Conservation (phyloP, 805 yeast genomes). For the Danielozyma ontarioensis region DNA sequence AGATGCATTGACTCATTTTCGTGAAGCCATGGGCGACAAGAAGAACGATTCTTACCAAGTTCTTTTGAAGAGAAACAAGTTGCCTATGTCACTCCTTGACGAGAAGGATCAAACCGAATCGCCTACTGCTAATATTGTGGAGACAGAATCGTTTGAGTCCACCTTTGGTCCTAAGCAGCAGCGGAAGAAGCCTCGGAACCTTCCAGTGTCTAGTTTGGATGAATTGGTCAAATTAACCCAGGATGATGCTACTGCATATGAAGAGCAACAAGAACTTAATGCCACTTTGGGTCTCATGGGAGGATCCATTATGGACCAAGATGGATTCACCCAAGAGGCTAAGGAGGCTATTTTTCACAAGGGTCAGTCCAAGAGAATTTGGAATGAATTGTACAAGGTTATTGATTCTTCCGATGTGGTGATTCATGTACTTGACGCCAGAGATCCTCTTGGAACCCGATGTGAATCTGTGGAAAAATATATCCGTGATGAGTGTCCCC, state of each 20-base stretch:
- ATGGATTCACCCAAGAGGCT: slow-evolving; percentile 85
- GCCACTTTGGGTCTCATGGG: slow-evolving; percentile 81
- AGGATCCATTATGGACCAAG: slow-evolving; percentile 50
- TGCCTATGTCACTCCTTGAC: slow-evolving; percentile 92
- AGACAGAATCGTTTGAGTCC: slow-evolving; percentile 75
- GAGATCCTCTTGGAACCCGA: slow-evolving; percentile 96
- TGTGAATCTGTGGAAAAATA: slow-evolving; percentile 91
- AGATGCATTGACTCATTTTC: slow-evolving; percentile 88
- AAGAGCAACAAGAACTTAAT: slow-evolving; percentile 72
- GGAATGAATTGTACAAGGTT: slow-evolving; percentile 97
- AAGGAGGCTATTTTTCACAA: slow-evolving; percentile 93
- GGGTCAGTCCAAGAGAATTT: slow-evolving; percentile 96
- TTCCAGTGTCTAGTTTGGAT: slow-evolving; percentile 69
- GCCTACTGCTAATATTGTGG: slow-evolving; percentile 76
- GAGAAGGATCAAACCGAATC: slow-evolving; percentile 75
- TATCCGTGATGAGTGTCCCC: slow-evolving; percentile 90
- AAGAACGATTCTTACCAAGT: slow-evolving; percentile 81
- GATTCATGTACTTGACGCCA: slow-evolving; percentile 92
- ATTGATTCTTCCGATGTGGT: slow-evolving; percentile 97
- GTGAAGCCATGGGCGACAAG: slow-evolving; percentile 89
- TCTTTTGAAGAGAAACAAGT: slow-evolving; percentile 77
- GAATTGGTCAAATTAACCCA: slow-evolving; percentile 64
- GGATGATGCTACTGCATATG: slow-evolving; percentile 52
- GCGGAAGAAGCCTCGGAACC: slow-evolving; percentile 79
- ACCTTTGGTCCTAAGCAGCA: slow-evolving; percentile 96